Percentiles rank a stretch among this genome's conserved stretches.
These are phyloP conservation scores for Gillenia trifoliata DNA, from an alignment of 306 rosid genomes.

Conservation along the genomic window DNA sequence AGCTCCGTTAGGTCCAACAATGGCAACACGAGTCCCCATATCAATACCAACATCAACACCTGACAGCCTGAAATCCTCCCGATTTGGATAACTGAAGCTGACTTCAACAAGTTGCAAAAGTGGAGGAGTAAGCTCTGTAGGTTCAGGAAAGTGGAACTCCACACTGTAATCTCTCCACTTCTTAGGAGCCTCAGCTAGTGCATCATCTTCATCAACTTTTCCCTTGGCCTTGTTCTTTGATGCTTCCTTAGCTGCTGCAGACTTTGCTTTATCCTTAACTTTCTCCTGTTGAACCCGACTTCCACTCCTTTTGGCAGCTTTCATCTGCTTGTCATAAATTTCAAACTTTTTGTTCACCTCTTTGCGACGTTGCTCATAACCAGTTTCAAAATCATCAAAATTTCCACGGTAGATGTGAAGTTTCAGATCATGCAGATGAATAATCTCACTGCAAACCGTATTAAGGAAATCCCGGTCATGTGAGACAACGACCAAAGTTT, in stretches of 20 bases:
- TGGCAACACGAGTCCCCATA: slow-evolving; percentile 66
- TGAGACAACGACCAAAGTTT: slow-evolving; percentile 54
- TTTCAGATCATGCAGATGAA: slow-evolving; percentile 72
- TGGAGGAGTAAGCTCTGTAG: slow-evolving; percentile 70
- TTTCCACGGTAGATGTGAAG: slow-evolving; percentile 76
- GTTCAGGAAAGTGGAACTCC: slow-evolving; percentile 60
- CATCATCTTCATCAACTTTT: slow-evolving; percentile 46
- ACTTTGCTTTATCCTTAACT: slow-evolving; percentile 63
- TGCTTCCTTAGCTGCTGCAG: slow-evolving; percentile 47
- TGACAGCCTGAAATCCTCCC: slow-evolving; percentile 54
- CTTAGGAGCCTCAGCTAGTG: slow-evolving; percentile 49
- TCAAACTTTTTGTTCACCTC: slow-evolving; percentile 72
- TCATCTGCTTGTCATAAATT: slow-evolving; percentile 58
- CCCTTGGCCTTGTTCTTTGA: slow-evolving; percentile 43
- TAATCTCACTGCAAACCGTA: slow-evolving; percentile 58
- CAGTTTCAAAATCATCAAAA: slow-evolving; percentile 70
- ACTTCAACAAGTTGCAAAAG: slow-evolving; percentile 70
- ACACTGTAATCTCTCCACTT: slow-evolving; percentile 66
- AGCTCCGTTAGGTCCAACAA: slow-evolving; percentile 66
- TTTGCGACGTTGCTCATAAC: slow-evolving; percentile 72
- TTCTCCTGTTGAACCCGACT: slow-evolving; percentile 54
- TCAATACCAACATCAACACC: slow-evolving; percentile 58
- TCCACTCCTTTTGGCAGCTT: slow-evolving; percentile 64
- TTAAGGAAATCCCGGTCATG: slow-evolving; percentile 74
- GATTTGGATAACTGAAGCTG: slow-evolving; percentile 58